These are phyloP conservation scores for Serpula lacrymans DNA, from an alignment of 768 basidiomycete genomes.

Conservation along the genomic window DNA sequence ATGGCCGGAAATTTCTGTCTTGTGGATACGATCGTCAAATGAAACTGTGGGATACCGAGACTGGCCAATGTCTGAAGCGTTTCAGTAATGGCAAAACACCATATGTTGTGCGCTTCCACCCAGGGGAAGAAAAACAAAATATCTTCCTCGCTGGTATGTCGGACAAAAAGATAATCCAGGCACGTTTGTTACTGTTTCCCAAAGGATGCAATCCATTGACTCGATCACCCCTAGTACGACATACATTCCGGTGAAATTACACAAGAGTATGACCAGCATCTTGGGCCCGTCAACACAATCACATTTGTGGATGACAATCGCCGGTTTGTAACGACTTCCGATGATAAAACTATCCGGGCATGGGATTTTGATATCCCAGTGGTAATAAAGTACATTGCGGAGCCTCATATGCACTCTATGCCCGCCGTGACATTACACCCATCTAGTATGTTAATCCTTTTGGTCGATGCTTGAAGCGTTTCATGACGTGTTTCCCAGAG, in stretches of 20 bases:
- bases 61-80: conserved; percentile 93
- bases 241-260: conserved; percentile 93
- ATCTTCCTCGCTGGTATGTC: conserved; percentile 98
- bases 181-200: conserved; percentile 29
- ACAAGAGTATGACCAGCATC: conserved; percentile 98
- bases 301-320: conserved; percentile 99
- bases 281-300: conserved; percentile 97
- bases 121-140: conserved; percentile 93
- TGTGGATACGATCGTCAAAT: conserved; percentile 96
- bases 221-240: conserved; percentile 65
- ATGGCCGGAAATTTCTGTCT: conserved; percentile 84
- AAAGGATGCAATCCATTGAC: conserved; percentile 5
- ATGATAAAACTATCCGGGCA: conserved; percentile 97
- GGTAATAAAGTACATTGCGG: conserved; percentile 99
- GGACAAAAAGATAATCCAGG: conserved; percentile 99
- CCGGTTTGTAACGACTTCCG: conserved; percentile 95
- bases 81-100: conserved; percentile 98
- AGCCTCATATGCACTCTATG: conserved; percentile 99
- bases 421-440: conserved; percentile 96
- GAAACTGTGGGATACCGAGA: conserved; percentile 99
- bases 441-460: conserved; percentile 61
- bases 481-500: conserved; percentile 42
- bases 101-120: conserved; percentile 93
- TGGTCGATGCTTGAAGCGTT: conserved; percentile 4
- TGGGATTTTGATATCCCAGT: conserved; percentile 99